A percentile compares a stretch with the other conserved stretches of the same genome.
These are phyloP conservation scores for Rehmannia glutinosa DNA, from an alignment of 257 asterid genomes.

Conservation along the genomic window DNA sequence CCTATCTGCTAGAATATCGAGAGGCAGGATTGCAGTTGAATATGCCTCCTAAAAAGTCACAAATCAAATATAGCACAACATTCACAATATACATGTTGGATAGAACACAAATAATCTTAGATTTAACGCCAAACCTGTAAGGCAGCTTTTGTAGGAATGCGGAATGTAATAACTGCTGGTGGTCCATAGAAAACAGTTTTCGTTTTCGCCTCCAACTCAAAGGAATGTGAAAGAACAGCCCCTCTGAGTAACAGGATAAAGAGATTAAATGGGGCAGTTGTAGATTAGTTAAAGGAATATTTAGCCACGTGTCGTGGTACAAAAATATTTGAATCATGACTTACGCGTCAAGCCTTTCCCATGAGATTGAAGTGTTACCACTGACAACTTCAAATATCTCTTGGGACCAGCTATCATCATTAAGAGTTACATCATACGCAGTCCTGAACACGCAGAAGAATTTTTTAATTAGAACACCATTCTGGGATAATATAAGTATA, in stretches of 20 bases:
- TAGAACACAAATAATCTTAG: background rate
- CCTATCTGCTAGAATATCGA: constrained; percentile 81
- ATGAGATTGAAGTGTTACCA: constrained; percentile 84
- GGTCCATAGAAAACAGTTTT: constrained; percentile 60
- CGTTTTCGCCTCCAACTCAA: constrained; percentile 78
- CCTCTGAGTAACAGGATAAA: constrained; percentile 48
- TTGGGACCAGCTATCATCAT: constrained; percentile 72
- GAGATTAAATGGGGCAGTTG: background rate
- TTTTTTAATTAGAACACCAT: constrained; percentile 7
- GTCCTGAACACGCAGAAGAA: constrained; percentile 47
- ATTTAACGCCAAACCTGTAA: constrained; percentile 62
- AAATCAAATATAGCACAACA: background rate
- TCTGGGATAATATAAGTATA: background rate
- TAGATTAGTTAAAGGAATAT: background rate
- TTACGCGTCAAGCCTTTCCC: constrained; percentile 97
- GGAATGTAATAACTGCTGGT: constrained; percentile 82
- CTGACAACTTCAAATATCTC: constrained; percentile 52
- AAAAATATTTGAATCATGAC: constrained; percentile 21
- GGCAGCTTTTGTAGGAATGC: constrained; percentile 77
- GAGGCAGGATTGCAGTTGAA: constrained; percentile 84
- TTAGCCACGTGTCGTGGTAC: background rate
- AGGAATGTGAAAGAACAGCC: constrained; percentile 63
- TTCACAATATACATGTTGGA: background rate
- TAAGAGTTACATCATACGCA: constrained; percentile 83
- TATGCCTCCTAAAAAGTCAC: constrained; percentile 62